phyloP scores from a whole-genome alignment of 2,329 filamentous ascomycete genomes.

The Penicillium italicum region DNA sequence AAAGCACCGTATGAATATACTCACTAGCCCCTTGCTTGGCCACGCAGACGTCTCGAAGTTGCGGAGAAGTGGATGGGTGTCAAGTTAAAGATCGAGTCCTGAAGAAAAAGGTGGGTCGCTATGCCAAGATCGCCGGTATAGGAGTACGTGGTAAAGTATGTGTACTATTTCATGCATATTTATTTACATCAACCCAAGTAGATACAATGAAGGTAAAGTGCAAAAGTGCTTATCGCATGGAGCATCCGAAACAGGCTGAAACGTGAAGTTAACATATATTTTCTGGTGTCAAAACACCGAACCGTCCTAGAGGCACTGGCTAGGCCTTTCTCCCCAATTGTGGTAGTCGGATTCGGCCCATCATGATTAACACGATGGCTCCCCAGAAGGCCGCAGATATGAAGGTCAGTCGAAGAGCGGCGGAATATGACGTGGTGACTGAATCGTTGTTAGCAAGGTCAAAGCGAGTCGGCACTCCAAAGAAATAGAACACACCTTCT shows the following conservation, averaged over 20 bases:
- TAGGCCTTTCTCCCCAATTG: conserved; percentile 27
- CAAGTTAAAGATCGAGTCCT: neutral
- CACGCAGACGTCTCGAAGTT: conserved; percentile 6
- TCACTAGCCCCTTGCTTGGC: conserved; percentile 10
- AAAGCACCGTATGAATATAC: neutral
- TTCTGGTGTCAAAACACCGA: neutral
- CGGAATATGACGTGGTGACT: conserved; percentile 40
- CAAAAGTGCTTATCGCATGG: neutral
- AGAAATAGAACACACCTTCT: conserved; percentile 40
- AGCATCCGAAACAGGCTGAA: neutral
- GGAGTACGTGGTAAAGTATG: neutral
- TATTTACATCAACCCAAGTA: neutral
- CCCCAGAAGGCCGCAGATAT: conserved; percentile 38
- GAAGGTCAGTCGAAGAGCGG: conserved; percentile 38
- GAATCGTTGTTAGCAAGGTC: conserved; percentile 14
- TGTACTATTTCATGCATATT: neutral
- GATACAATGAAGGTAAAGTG: neutral
- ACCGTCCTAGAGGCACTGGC: neutral
- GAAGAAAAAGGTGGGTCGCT: neutral
- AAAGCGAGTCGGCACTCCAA: neutral
- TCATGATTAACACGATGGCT: conserved; percentile 32
- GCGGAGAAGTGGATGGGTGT: conserved; percentile 9
- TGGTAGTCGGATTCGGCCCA: conserved; percentile 34
- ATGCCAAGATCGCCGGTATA: conserved; percentile 7
- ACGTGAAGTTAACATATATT: neutral